Base-by-base conservation (phyloP, 371 early-diverging fungal species). In the Amoeboaphelidium protococcarum region DNA sequence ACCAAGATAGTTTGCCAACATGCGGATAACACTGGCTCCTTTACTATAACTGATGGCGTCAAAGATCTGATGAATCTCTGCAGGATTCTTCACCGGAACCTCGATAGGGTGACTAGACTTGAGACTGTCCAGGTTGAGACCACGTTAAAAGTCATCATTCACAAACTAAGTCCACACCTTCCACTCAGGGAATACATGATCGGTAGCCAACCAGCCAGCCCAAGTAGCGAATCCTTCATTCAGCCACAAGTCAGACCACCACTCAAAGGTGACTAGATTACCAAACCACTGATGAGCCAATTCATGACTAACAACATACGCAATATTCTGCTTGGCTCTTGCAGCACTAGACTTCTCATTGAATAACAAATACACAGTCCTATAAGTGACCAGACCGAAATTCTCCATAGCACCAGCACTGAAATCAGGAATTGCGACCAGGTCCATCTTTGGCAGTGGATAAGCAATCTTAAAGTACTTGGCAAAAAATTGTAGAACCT, bases 171-270 rank as follows among this genome's bases (percentile, higher is more conserved):
- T 53, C 55, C 53, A 57, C 3, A 54, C 52, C 44, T 64, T 53
- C 53, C 61, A 44, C 3, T 66, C 61, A 3, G 82, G 81, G 57
- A 74, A 79, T 24, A 86, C 51, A 46, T 77, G 61, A 51, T 81
- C 76, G 24, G 76, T 69, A 23, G 82, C 84, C 51, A 82, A 64
- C 57, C 71, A 71, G 13, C 84, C 87, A 13, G 86, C 78, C 69
- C 82, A 87, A 0, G 90, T 89, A 13, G 91, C 96, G 64, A 90
- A 95, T 19, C 92, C 92, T 64, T 95, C 96, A 64, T 91, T 90
- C 31, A 95, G 71, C 88, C 90, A 94, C 27, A 94, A 68, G 51
- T 88, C 80, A 49, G 69, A 67, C 92, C 89, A 91, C 86, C 82
- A 87, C 51, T 65, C 59, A 55, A 60, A 77, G n/a, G 87, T 87